Evolutionary conservation across 2,329 filamentous ascomycete genomes (phyloP).

Genomic region (Mollisia scopiformis): DNA sequence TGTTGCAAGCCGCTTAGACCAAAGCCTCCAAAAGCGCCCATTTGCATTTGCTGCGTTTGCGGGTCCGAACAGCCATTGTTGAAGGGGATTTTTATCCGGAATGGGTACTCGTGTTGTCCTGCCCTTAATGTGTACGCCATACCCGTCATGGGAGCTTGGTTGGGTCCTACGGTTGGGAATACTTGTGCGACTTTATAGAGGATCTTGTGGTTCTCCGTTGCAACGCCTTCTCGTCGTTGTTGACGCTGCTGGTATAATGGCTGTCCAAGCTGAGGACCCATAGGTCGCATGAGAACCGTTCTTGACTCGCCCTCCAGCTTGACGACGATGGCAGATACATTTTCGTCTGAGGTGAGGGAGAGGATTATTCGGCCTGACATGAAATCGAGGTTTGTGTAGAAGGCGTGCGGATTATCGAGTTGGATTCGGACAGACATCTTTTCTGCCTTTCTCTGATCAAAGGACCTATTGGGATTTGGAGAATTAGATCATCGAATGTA

Average conservation of each 20-base stretch:
- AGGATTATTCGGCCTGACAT: conserved; percentile 66
- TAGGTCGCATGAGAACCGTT: conserved; percentile 52
- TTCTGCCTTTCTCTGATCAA: not conserved
- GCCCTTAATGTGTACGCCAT: conserved; percentile 62
- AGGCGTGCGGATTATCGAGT: conserved; percentile 67
- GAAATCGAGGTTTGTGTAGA: conserved; percentile 80
- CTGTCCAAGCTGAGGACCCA: conserved; percentile 14
- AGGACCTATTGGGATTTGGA: not conserved
- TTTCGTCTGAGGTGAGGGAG: conserved; percentile 65
- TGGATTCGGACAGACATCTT: conserved; percentile 68
- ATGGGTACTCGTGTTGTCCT: conserved; percentile 76
- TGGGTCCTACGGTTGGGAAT: conserved; percentile 55
- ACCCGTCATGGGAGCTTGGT: conserved; percentile 30
- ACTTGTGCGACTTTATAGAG: conserved; percentile 74
- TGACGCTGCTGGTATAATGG: conserved; percentile 13
- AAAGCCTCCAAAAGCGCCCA: conserved; percentile 54
- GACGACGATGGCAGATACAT: conserved; percentile 73
- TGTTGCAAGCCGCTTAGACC: conserved; percentile 66
- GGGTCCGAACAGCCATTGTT: conserved; percentile 65
- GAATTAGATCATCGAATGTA: conserved; percentile 1
- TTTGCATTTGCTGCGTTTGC: conserved; percentile 55
- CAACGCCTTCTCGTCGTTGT: conserved; percentile 34
- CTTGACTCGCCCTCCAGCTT: conserved; percentile 82
- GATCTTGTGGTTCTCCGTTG: conserved; percentile 69
- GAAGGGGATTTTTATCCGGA: conserved; percentile 76